These are phyloP conservation scores for Entoloma clypeatum DNA, from an alignment of 1,284 basidiomycete genomes.

Conservation along the genomic window DNA sequence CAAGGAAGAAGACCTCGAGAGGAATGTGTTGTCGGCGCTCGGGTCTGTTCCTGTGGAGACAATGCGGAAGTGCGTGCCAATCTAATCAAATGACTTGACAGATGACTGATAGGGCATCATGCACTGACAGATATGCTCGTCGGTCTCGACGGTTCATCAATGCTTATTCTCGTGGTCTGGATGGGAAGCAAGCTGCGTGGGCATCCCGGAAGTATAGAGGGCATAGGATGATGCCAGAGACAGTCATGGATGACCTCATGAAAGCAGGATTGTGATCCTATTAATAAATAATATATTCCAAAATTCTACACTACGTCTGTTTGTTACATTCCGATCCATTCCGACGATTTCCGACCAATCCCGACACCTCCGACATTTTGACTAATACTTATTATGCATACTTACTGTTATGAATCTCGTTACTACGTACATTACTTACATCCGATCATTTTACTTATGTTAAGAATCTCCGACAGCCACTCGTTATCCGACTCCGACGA, in stretches of 20 bases:
- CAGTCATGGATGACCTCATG: slow-evolving; percentile 9
- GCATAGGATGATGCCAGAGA: slow-evolving; percentile 10
- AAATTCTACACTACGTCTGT: not conserved
- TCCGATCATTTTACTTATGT: no score
- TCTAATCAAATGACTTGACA: slow-evolving; percentile 1
- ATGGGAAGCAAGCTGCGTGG: slow-evolving; percentile 16
- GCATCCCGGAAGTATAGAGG: slow-evolving; percentile 8
- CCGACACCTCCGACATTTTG: no score
- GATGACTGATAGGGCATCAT: not conserved
- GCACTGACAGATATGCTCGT: slow-evolving; percentile 5
- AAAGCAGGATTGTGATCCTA: slow-evolving; percentile 3
- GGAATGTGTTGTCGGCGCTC: slow-evolving; percentile 15
- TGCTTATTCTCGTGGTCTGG: slow-evolving; percentile 10
- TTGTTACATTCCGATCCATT: not conserved
- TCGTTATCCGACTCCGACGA: no score
- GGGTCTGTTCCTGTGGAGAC: slow-evolving; percentile 14
- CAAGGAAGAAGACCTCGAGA: slow-evolving; percentile 21
- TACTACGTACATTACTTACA: no score
- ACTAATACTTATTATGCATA: no score
- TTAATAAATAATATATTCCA: not conserved
- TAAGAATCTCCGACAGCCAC: no score
- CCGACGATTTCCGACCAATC: not conserved
- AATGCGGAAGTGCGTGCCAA: slow-evolving; percentile 19
- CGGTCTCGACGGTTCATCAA: slow-evolving; percentile 4
- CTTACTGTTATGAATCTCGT: no score